phyloP scores from a whole-genome alignment of 345 rosid species.

The Aquilaria yunnanensis region DNA sequence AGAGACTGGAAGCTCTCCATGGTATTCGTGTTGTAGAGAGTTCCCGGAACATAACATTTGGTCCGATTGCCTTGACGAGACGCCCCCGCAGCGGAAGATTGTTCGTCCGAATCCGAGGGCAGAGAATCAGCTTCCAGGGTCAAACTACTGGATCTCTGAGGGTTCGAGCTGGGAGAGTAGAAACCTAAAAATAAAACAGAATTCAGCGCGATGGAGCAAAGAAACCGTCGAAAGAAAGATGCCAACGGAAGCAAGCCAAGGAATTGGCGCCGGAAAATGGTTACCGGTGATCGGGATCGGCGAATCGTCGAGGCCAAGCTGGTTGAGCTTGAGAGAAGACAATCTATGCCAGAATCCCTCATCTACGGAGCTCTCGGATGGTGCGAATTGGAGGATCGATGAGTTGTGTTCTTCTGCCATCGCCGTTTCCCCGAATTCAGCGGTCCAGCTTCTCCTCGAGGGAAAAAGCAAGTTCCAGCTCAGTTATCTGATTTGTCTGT shows the following conservation, averaged over 20 bases:
- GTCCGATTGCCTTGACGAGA: constrained; percentile 53
- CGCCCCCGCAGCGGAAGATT: constrained; percentile 19
- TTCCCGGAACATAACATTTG: constrained; percentile 75
- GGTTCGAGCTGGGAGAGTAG: constrained; percentile 84
- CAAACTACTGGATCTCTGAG: constrained; percentile 67
- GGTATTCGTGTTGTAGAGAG: constrained; percentile 74
- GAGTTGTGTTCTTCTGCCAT: constrained; percentile 26
- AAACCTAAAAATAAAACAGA: constrained; percentile 36
- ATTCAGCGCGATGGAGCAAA: too few species aligned
- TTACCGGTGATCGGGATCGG: constrained; percentile 74
- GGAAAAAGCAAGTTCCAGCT: not conserved
- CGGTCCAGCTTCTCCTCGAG: not conserved
- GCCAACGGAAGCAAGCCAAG: too few species aligned
- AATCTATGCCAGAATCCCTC: constrained; percentile 95
- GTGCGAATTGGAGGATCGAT: constrained; percentile 65
- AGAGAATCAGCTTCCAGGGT: constrained; percentile 71
- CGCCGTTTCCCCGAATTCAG: not conserved
- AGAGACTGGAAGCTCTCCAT: constrained; percentile 58
- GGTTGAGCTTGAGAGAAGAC: constrained; percentile 82
- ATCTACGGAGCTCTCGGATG: constrained; percentile 71
- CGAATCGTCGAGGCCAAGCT: constrained; percentile 86
- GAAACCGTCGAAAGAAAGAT: too few species aligned
- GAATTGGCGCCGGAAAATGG: not conserved
- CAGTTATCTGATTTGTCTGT: not conserved
- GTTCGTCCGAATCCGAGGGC: constrained; percentile 31